These are phyloP conservation scores for Zalaria obscura DNA, from an alignment of 2,329 filamentous ascomycete genomes.

Conservation along the genomic window DNA sequence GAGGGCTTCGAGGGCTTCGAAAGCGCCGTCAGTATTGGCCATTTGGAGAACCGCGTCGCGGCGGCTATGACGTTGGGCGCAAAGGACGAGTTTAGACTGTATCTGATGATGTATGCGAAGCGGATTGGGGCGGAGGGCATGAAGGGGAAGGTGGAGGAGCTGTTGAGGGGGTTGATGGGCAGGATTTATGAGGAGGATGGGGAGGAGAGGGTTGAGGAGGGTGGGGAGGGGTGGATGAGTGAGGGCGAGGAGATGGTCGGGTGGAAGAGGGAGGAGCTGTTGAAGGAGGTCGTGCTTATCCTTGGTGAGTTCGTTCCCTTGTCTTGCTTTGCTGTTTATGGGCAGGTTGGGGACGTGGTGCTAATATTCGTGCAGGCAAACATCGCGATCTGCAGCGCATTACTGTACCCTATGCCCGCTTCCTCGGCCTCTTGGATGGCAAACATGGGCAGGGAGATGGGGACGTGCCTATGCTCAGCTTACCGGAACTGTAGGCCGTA, in stretches of 20 bases:
- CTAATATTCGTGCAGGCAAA: constrained; percentile 49
- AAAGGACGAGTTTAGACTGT: constrained; percentile 83
- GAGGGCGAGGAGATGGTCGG: constrained; percentile 66
- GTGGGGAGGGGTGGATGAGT: constrained; percentile 46
- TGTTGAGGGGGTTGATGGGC: constrained; percentile 69
- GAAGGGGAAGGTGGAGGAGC: constrained; percentile 79
- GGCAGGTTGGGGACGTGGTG: constrained; percentile 18
- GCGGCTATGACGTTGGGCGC: constrained; percentile 74
- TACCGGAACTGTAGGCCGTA: neutral
- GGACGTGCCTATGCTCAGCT: neutral
- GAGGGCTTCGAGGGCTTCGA: constrained; percentile 92
- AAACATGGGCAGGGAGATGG: neutral
- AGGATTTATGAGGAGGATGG: constrained; percentile 48
- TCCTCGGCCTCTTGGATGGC: constrained; percentile 47
- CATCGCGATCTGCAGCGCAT: constrained; percentile 86
- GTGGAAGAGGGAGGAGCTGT: constrained; percentile 74
- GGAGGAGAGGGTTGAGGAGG: constrained; percentile 28
- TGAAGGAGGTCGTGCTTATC: constrained; percentile 85
- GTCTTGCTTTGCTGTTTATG: neutral
- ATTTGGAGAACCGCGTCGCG: constrained; percentile 87
- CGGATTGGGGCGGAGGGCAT: constrained; percentile 81
- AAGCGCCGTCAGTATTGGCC: constrained; percentile 78
- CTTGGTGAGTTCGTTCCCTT: constrained; percentile 50
- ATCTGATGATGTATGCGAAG: constrained; percentile 97
- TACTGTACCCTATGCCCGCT: constrained; percentile 83